These are phyloP conservation scores for Mycena maculata DNA, from an alignment of 768 basidiomycete species.

Conservation along the genomic window DNA sequence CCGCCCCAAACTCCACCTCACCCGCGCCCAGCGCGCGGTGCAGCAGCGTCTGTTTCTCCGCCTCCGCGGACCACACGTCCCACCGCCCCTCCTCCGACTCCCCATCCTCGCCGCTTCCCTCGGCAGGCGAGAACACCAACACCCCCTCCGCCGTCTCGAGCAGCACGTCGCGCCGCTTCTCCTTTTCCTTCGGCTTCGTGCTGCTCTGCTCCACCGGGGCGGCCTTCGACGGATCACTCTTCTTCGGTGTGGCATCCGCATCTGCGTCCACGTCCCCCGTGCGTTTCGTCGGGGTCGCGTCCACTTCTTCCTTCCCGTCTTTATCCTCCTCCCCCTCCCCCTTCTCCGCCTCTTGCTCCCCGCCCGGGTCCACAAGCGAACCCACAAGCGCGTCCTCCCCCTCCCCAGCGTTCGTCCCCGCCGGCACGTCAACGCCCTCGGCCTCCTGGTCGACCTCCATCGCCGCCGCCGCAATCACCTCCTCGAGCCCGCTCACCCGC, in stretches of 20 bases:
- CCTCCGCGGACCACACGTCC: conserved; percentile 21
- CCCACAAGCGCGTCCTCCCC: neutral
- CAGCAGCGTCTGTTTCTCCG: no score
- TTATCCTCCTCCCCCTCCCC: neutral
- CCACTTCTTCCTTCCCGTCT: neutral
- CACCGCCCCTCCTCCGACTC: neutral
- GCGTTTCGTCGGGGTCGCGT: no score
- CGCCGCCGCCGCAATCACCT: conserved; percentile 19
- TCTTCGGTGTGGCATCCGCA: no score
- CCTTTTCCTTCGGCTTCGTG: neutral
- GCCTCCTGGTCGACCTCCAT: conserved; percentile 3
- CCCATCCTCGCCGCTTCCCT: neutral
- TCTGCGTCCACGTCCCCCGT: no score
- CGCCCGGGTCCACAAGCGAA: neutral
- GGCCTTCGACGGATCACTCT: no score
- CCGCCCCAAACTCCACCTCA: no score
- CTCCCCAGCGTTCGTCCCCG: neutral
- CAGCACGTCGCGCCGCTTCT: conserved; percentile 17
- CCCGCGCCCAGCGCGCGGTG: no score
- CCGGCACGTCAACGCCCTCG: neutral
- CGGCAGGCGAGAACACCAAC: conserved; percentile 4
- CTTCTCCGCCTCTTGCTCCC: neutral
- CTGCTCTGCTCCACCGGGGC: no score
- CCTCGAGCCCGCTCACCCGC: conserved; percentile 25
- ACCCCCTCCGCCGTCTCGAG: conserved; percentile 14